phyloP scores from a whole-genome alignment of 345 rosid genomes.

The Bruguiera gymnorhiza region DNA sequence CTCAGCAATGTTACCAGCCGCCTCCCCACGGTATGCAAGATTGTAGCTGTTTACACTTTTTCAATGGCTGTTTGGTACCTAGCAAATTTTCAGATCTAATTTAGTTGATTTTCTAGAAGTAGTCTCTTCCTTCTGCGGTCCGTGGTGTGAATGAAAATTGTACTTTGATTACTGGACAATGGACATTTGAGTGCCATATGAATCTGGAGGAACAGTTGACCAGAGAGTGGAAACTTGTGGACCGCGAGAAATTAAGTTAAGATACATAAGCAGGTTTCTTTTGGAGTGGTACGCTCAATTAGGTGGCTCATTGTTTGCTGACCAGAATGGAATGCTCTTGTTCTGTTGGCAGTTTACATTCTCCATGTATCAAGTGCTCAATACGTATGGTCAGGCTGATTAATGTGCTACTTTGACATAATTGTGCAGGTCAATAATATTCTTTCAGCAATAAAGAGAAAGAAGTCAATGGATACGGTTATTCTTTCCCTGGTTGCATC shows the following conservation, averaged over 20 bases:
- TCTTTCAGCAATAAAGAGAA: constrained; percentile 83
- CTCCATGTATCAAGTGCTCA: not conserved
- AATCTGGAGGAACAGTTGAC: not conserved
- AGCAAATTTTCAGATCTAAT: not conserved
- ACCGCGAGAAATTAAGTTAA: not conserved
- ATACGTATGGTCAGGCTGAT: not conserved
- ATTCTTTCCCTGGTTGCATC: constrained; percentile 93
- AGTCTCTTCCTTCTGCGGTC: not conserved
- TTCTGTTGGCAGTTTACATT: not conserved
- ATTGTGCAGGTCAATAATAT: constrained; percentile 76
- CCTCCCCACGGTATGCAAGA: constrained; percentile 68
- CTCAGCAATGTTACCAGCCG: constrained; percentile 86
- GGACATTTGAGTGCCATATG: not conserved
- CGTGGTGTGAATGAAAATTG: not conserved
- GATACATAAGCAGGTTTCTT: not conserved
- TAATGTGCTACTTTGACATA: not conserved
- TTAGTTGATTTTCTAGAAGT: not conserved
- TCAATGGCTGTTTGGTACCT: not conserved
- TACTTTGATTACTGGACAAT: no score
- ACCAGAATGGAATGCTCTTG: not conserved
- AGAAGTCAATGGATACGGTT: constrained; percentile 91
- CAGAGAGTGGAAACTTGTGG: not conserved
- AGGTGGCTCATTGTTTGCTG: not conserved
- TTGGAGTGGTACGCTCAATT: not conserved
- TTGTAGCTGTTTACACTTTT: constrained; percentile 1